Evolutionary conservation across 129 eudicot species (phyloP).

Genomic region (Ambrosia artemisiifolia): DNA sequence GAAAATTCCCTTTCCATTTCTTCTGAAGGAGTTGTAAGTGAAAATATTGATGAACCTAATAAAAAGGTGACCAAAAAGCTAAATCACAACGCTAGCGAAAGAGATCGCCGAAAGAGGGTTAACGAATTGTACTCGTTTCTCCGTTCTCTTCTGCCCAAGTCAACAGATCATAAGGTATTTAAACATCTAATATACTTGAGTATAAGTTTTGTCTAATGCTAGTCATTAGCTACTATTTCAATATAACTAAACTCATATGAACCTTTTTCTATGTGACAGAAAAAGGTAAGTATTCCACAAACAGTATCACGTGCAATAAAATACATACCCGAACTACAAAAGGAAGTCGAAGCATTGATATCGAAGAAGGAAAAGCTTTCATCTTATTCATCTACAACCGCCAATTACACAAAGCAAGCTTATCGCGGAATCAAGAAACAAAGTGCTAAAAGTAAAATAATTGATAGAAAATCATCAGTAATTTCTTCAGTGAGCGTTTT

Average conservation of each 20-base stretch:
- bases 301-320: conserved; percentile 25
- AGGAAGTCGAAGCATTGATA: conserved; percentile 33
- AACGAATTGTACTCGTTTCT: conserved; percentile 21
- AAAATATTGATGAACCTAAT: not conserved
- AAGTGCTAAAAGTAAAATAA: not conserved
- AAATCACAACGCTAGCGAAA: conserved; percentile 33
- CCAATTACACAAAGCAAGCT: conserved; percentile 1
- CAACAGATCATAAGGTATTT: conserved; percentile 16
- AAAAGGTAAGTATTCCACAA: conserved; percentile 36
- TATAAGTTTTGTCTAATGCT: not conserved
- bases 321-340: conserved; percentile 46
- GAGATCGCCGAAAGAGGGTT: conserved; percentile 30
- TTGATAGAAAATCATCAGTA: not conserved
- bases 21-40: conserved; percentile 4
- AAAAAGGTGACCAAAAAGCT: conserved; percentile 17
- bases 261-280: conserved; percentile 24
- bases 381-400: conserved; percentile 10
- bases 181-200: not conserved
- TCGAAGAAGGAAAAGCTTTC: conserved; percentile 28
- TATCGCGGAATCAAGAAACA: not conserved
- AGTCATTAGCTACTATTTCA: not conserved
- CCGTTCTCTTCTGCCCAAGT: conserved; percentile 21
- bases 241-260: not conserved
- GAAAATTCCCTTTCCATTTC: conserved; percentile 13
- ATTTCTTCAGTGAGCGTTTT: conserved; percentile 21